Evolutionary conservation across 2,329 filamentous ascomycete genomes (phyloP).

Genomic region (Paraphaeosphaeria minitans): DNA sequence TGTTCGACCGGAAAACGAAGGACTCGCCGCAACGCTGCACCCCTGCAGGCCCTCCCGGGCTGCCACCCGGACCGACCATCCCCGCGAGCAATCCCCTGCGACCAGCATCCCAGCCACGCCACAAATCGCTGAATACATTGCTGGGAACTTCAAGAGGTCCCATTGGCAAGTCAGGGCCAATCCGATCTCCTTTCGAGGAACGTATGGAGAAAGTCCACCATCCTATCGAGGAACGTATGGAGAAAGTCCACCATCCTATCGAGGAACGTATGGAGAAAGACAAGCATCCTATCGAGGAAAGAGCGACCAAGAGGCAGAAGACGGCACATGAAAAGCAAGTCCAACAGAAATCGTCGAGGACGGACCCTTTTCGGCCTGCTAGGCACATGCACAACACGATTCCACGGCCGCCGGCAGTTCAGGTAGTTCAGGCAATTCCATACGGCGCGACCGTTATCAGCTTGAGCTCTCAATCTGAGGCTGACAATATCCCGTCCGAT

Average conservation of each 20-base stretch:
- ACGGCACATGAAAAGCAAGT: conserved; percentile 17
- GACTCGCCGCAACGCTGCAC: conserved; percentile 26
- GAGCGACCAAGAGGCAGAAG: conserved; percentile 49
- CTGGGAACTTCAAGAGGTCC: conserved; percentile 69
- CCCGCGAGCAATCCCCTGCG: conserved; percentile 25
- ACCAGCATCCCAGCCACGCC: conserved; percentile 51
- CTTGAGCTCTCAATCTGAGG: conserved; percentile 40
- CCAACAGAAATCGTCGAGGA: conserved; percentile 18
- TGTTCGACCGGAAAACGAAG: conserved; percentile 72
- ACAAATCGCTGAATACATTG: conserved; percentile 66
- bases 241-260: conserved; percentile 62
- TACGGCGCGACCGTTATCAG: conserved; percentile 41
- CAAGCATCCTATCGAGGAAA: conserved; percentile 39
- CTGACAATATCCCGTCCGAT: conserved; percentile 30
- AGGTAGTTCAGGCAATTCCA: conserved; percentile 12
- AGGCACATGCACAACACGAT: conserved; percentile 30
- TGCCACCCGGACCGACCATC: conserved; percentile 26
- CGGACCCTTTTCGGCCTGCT: conserved; percentile 26
- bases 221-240: conserved; percentile 37
- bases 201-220: conserved; percentile 37
- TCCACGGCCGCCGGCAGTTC: conserved; percentile 16
- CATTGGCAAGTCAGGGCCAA: conserved; percentile 64
- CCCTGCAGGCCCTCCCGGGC: conserved; percentile 21
- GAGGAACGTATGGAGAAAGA: conserved; percentile 55
- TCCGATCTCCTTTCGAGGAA: conserved; percentile 70